These are phyloP conservation scores for Stipa capillata DNA, from an alignment of 176 grass and related monocot genomes.

Conservation along the genomic window DNA sequence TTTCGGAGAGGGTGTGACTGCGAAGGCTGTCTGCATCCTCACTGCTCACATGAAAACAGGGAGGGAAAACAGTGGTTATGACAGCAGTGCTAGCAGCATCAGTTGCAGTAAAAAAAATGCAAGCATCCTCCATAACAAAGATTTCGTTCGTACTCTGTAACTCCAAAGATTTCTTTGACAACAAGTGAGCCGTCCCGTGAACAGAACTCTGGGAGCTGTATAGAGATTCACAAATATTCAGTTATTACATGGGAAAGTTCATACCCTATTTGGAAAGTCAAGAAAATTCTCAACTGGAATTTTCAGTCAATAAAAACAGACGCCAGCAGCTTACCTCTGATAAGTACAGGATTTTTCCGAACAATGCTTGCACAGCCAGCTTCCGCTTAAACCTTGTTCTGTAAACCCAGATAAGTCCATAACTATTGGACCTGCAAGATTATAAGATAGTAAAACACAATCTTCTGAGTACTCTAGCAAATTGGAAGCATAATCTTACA, in stretches of 20 bases:
- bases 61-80: neutral
- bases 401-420: constrained; percentile 84
- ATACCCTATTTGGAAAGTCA: neutral
- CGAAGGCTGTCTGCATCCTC: constrained; percentile 84
- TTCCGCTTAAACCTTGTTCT: constrained; percentile 68
- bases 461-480: neutral
- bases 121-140: neutral
- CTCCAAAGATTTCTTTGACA: constrained; percentile 94
- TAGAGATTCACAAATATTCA: constrained; percentile 16
- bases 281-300: neutral
- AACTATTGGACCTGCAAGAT: constrained; percentile 71
- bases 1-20: constrained; percentile 52
- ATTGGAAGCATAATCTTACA: neutral
- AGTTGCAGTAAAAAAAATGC: neutral
- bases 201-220: constrained; percentile 91
- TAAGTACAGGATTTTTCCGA: constrained; percentile 83
- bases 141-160: constrained; percentile 75
- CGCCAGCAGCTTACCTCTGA: constrained; percentile 51
- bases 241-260: neutral
- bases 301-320: neutral
- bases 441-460: constrained; percentile 4
- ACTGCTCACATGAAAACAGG: constrained; percentile 38
- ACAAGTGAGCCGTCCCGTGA: constrained; percentile 67
- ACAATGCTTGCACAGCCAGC: constrained; percentile 71
- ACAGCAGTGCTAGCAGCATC: neutral